These are phyloP conservation scores for Aspergillus tanneri DNA, from an alignment of 2,329 filamentous ascomycete genomes.

Conservation along the genomic window DNA sequence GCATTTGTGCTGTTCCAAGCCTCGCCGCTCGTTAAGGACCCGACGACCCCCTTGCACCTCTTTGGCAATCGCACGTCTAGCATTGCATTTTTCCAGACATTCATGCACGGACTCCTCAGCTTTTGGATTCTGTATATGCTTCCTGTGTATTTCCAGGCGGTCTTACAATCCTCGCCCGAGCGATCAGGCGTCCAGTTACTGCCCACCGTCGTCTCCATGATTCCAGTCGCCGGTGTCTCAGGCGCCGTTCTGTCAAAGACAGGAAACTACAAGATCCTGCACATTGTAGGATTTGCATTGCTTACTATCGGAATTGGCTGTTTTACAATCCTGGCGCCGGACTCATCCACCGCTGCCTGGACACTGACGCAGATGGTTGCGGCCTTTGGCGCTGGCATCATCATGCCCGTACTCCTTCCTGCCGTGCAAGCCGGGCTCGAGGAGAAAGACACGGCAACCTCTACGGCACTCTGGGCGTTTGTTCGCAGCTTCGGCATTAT, in stretches of 20 bases:
- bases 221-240: constrained; percentile 23
- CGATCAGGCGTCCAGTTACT: constrained; percentile 26
- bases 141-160: constrained; percentile 47
- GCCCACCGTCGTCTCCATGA: constrained; percentile 11
- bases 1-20: constrained; percentile 25
- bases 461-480: constrained; percentile 1
- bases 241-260: constrained; percentile 24
- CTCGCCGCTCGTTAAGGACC: constrained; percentile 28
- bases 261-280: neutral
- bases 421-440: constrained; percentile 41
- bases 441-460: constrained; percentile 1
- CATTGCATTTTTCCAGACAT: constrained; percentile 35
- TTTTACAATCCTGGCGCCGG: neutral
- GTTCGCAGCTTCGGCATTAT: constrained; percentile 6
- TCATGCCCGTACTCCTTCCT: neutral
- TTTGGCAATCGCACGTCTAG: constrained; percentile 42
- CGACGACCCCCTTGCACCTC: constrained; percentile 42
- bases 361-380: neutral
- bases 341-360: neutral
- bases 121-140: constrained; percentile 43
- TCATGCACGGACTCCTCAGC: constrained; percentile 37
- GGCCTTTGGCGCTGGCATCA: neutral
- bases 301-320: neutral
- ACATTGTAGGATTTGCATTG: neutral
- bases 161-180: constrained; percentile 31